Conservation (phyloP, 2,329 filamentous ascomycete genomes). For the Colletotrichum phormii region DNA sequence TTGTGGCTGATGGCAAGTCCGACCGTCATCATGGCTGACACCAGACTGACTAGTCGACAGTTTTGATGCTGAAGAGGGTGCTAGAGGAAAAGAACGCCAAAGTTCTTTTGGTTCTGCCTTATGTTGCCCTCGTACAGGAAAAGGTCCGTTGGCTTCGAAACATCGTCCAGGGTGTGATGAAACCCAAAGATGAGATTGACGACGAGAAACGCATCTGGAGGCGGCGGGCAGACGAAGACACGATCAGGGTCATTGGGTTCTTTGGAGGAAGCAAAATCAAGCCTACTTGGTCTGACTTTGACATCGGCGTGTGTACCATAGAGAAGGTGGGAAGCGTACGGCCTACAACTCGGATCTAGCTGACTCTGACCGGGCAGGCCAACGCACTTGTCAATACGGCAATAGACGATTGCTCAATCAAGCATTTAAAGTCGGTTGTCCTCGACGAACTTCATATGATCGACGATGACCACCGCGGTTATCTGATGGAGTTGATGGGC, state of each 20-base stretch:
- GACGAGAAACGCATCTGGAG: constrained; percentile 60
- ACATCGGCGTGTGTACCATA: constrained; percentile 83
- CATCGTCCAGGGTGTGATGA: constrained; percentile 70
- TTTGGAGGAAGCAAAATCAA: constrained; percentile 79
- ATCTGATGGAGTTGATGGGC: constrained; percentile 79
- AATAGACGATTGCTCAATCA: constrained; percentile 76
- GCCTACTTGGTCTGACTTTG: constrained; percentile 78
- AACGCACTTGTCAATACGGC: constrained; percentile 80
- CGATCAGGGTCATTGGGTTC: constrained; percentile 76
- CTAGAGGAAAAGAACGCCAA: constrained; percentile 73
- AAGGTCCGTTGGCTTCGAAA: constrained; percentile 80
- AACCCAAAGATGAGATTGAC: constrained; percentile 50
- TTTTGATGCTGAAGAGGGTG: constrained; percentile 79
- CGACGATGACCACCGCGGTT: constrained; percentile 80
- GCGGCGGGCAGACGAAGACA: constrained; percentile 66
- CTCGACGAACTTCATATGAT: constrained; percentile 87
- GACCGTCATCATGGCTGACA: background rate
- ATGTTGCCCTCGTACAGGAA: constrained; percentile 83
- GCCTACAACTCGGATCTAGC: background rate
- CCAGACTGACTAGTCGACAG: constrained; percentile 44
- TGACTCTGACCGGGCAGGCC: constrained; percentile 59
- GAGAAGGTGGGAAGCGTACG: constrained; percentile 67
- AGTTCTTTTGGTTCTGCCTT: constrained; percentile 79
- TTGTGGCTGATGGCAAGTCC: constrained; percentile 71
- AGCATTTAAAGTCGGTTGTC: constrained; percentile 74